A percentile compares a stretch with the other conserved stretches of the same genome.
These are phyloP conservation scores for Lophium mytilinum DNA, from an alignment of 495 filamentous ascomycete species.

Conservation along the genomic window DNA sequence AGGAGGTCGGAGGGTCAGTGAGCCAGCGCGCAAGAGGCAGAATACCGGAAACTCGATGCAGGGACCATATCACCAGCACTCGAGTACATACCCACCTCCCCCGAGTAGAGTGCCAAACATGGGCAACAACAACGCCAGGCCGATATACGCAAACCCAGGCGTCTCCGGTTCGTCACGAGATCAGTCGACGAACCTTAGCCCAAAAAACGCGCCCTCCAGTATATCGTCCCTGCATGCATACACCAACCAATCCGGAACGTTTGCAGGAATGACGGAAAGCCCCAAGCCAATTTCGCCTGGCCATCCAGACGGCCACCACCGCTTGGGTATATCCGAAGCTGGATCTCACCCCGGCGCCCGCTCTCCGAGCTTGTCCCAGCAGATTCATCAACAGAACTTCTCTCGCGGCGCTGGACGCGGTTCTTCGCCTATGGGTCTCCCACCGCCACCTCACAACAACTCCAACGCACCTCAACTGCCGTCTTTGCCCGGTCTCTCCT, in stretches of 20 bases:
- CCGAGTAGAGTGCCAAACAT: conserved; percentile 21
- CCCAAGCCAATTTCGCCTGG: conserved; percentile 79
- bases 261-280: conserved; percentile 73
- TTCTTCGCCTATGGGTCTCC: conserved; percentile 34
- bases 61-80: conserved; percentile 50
- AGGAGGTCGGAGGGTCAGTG: conserved; percentile 41
- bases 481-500: conserved; percentile 37
- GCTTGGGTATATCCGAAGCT: conserved; percentile 46
- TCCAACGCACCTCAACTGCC: conserved; percentile 44
- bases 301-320: conserved; percentile 47
- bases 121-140: conserved; percentile 21
- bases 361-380: conserved; percentile 61
- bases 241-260: conserved; percentile 43
- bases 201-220: conserved; percentile 24
- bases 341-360: conserved; percentile 49
- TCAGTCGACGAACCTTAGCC: conserved; percentile 18
- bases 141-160: conserved; percentile 23
- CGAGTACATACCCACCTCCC: conserved; percentile 73
- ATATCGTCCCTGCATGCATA: conserved; percentile 22
- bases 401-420: conserved; percentile 42
- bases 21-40: conserved; percentile 61
- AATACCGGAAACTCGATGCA: conserved; percentile 43
- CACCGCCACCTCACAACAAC: conserved; percentile 28
- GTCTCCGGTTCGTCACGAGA: conserved; percentile 8
- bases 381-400: conserved; percentile 60